Evolutionary conservation across 306 rosid genomes (phyloP).

Genomic region (Clitoria ternatea): DNA sequence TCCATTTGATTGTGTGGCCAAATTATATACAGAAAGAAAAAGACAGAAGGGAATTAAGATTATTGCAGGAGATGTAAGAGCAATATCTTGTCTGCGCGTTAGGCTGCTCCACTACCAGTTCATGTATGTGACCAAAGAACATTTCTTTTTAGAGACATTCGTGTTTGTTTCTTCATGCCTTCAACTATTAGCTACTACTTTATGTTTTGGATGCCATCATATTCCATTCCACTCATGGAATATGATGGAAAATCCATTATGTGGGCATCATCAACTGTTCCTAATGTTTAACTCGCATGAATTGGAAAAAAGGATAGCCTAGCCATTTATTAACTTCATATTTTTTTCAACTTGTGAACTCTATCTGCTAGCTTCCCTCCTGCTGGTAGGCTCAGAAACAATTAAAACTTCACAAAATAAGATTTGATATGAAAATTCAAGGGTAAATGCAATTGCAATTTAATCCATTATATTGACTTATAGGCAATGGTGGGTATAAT

Average conservation of each 20-base stretch:
- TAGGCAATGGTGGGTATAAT: background rate
- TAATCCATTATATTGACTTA: background rate
- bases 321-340: too few relatives aligned
- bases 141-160: background rate
- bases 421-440: background rate
- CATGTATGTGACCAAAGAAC: background rate
- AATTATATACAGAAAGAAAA: constrained; percentile 8
- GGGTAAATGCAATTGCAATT: background rate
- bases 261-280: background rate
- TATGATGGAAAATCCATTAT: background rate
- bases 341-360: background rate
- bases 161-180: background rate
- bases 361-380: background rate
- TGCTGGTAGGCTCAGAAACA: background rate
- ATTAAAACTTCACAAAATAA: background rate
- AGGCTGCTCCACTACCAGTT: background rate
- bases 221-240: background rate
- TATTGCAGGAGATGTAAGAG: background rate
- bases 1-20: background rate
- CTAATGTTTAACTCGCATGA: background rate
- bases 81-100: background rate
- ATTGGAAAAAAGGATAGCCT: background rate
- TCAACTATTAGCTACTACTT: background rate
- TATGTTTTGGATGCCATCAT: constrained; percentile 10
- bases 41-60: background rate